A percentile compares a stretch with the other conserved stretches of the same genome.
phyloP scores from a whole-genome alignment of 805 yeast genomes.

The Pichia thaimueangensis region DNA sequence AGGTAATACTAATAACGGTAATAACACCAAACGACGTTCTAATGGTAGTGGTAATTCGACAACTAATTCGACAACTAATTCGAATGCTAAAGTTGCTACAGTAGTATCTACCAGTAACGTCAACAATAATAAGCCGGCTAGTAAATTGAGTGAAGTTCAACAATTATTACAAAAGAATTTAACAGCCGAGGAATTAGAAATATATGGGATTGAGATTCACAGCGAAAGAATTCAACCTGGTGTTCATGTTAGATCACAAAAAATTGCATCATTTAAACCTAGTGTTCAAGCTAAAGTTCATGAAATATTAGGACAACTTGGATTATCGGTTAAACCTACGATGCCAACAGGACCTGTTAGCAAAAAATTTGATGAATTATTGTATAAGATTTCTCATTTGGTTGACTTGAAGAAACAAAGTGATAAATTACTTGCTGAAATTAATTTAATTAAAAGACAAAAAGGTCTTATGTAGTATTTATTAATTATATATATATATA shows the following conservation, averaged over 20 bases:
- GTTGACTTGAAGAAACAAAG: slow-evolving; percentile 80
- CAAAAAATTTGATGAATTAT: slow-evolving; percentile 67
- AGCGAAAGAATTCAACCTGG: slow-evolving; percentile 73
- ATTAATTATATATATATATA: not conserved
- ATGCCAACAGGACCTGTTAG: slow-evolving; percentile 82
- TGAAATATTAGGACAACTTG: slow-evolving; percentile 68
- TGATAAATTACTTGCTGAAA: slow-evolving; percentile 83
- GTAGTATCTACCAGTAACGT: not conserved
- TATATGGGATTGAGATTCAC: slow-evolving; percentile 77
- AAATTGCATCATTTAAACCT: slow-evolving; percentile 73
- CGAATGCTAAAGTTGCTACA: not conserved
- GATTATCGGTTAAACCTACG: slow-evolving; percentile 72
- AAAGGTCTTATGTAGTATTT: slow-evolving; percentile 17
- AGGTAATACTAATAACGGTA: slow-evolving; percentile 14
- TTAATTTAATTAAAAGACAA: slow-evolving; percentile 38
- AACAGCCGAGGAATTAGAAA: slow-evolving; percentile 71
- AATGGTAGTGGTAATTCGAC: slow-evolving; percentile 3
- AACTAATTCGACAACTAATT: not conserved
- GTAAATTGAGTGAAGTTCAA: slow-evolving; percentile 21
- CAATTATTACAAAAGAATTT: slow-evolving; percentile 46
- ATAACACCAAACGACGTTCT: slow-evolving; percentile 1
- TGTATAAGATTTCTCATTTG: slow-evolving; percentile 61
- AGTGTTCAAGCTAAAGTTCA: slow-evolving; percentile 58
- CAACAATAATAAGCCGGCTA: slow-evolving; percentile 5
- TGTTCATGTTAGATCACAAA: slow-evolving; percentile 72